Conservation (phyloP, 805 yeast species). For the Myxozyma kluyveri region DNA sequence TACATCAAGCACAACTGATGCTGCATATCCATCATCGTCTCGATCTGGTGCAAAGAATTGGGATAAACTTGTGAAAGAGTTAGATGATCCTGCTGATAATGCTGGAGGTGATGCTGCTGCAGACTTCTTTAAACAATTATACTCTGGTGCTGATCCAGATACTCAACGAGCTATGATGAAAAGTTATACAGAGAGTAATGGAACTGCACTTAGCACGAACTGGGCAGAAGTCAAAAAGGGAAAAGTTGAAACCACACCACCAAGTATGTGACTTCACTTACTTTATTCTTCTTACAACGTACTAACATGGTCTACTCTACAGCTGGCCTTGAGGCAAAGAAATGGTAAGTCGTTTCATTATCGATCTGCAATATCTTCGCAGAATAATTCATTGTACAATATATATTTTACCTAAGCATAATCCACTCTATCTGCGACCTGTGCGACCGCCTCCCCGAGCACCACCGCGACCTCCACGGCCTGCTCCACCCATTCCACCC, state of each 20-base stretch:
- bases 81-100: conserved; percentile 39
- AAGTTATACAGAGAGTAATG: conserved; percentile 87
- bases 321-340: conserved; percentile 27
- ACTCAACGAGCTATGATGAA: conserved; percentile 94
- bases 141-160: conserved; percentile 79
- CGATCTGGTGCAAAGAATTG: conserved; percentile 60
- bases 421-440: neutral
- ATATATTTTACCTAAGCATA: neutral
- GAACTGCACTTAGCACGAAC: conserved; percentile 88
- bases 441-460: conserved; percentile 10
- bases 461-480: conserved; percentile 17
- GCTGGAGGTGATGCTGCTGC: conserved; percentile 48
- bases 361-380: neutral
- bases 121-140: conserved; percentile 71
- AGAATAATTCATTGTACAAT: neutral
- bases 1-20: conserved; percentile 6
- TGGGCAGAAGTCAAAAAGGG: conserved; percentile 82
- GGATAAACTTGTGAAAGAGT: conserved; percentile 52
- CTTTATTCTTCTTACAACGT: too few relatives aligned
- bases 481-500: conserved; percentile 13
- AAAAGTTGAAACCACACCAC: conserved; percentile 65
- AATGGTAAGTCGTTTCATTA: conserved; percentile 7
- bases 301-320: neutral
- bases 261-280: conserved; percentile 36
- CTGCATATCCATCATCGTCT: conserved; percentile 53